Conservation (phyloP, 2,329 filamentous ascomycete species). For the Colletotrichum theobromicola region DNA sequence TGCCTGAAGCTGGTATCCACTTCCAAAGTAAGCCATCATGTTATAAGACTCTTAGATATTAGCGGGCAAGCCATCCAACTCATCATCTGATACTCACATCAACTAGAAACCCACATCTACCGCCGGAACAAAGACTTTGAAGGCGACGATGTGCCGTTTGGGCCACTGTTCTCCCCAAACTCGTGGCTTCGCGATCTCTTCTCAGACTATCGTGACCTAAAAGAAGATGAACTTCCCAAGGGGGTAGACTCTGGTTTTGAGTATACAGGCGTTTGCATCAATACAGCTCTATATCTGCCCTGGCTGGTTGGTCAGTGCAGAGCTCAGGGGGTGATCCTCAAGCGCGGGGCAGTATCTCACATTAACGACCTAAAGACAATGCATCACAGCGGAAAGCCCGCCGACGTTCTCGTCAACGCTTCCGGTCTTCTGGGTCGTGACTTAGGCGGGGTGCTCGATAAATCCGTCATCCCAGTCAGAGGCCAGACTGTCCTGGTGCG, state of each 20-base stretch:
- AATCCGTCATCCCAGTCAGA: constrained; percentile 68
- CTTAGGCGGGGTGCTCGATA: constrained; percentile 72
- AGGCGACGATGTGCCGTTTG: constrained; percentile 67
- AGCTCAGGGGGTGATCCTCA: constrained; percentile 61
- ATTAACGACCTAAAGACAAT: constrained; percentile 63
- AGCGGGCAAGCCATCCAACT: background rate
- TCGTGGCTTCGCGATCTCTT: constrained; percentile 79
- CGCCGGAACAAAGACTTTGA: constrained; percentile 63
- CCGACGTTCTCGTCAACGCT: constrained; percentile 72
- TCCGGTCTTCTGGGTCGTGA: constrained; percentile 69
- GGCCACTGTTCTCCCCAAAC: constrained; percentile 67
- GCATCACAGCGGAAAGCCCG: constrained; percentile 61
- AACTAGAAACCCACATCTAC: constrained; percentile 45
- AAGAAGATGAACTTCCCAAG: constrained; percentile 60
- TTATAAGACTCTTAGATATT: background rate
- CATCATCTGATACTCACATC: constrained; percentile 39
- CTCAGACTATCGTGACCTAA: constrained; percentile 71
- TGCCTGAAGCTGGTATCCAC: constrained; percentile 76
- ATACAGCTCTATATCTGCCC: constrained; percentile 74
- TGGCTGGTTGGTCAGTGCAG: constrained; percentile 72
- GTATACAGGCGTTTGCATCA: constrained; percentile 76
- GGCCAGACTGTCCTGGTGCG: constrained; percentile 82
- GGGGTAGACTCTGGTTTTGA: constrained; percentile 62
- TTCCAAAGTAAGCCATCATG: constrained; percentile 58
- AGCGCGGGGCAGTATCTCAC: constrained; percentile 58